Conservation (phyloP, 2,329 filamentous ascomycete species). For the Cladosporium austrohemisphaericum region DNA sequence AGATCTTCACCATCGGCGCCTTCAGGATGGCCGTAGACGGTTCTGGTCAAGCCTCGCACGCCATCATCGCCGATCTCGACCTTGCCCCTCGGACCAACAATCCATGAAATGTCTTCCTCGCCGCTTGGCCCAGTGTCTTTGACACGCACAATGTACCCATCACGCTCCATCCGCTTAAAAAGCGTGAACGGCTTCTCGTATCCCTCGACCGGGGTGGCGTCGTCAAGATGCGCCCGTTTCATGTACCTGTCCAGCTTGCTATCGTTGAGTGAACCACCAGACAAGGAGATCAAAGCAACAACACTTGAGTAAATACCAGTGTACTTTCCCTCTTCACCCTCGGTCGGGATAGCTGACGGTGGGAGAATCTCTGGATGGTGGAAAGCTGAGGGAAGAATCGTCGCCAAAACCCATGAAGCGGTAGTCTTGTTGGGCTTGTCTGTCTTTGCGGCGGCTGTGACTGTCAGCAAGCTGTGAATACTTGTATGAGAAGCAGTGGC, state of each 20-base stretch:
- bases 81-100: constrained; percentile 79
- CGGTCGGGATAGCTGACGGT: constrained; percentile 63
- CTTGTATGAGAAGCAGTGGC: neutral
- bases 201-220: constrained; percentile 57
- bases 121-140: constrained; percentile 63
- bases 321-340: constrained; percentile 72
- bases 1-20: constrained; percentile 29
- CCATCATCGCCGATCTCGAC: constrained; percentile 77
- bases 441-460: constrained; percentile 52
- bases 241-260: constrained; percentile 75
- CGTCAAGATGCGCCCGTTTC: constrained; percentile 68
- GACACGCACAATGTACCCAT: constrained; percentile 76
- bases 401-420: constrained; percentile 69
- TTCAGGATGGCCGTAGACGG: constrained; percentile 47
- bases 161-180: constrained; percentile 69
- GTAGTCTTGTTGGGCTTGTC: constrained; percentile 38
- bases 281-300: constrained; percentile 70
- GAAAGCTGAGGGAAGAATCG: constrained; percentile 65
- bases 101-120: constrained; percentile 75
- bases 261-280: constrained; percentile 69
- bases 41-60: constrained; percentile 64
- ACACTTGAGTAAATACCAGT: constrained; percentile 76
- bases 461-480: constrained; percentile 5
- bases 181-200: constrained; percentile 69
- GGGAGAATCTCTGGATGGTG: constrained; percentile 61